Evolutionary conservation across 169 alveolate genomes (phyloP).

Genomic region (Babesia bovis): DNA sequence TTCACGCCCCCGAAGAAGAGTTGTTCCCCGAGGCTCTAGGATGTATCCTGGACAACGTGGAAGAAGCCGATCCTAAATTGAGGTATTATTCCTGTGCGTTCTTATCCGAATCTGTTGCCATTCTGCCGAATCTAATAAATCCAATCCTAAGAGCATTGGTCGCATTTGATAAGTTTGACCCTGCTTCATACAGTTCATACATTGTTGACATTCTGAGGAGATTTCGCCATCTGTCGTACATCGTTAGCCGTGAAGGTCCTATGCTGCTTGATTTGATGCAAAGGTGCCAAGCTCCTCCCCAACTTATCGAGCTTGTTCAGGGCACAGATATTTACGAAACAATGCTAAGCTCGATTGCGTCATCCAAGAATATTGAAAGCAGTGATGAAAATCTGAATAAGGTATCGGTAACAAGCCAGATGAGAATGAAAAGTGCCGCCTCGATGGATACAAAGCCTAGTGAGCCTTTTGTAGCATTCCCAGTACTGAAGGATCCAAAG

Average conservation of each 20-base stretch:
- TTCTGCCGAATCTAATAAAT: slow-evolving; percentile 50
- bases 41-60: slow-evolving; percentile 49
- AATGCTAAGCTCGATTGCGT: neutral
- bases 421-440: neutral
- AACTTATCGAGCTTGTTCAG: slow-evolving; percentile 42
- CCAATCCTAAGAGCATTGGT: slow-evolving; percentile 44
- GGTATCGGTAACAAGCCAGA: neutral
- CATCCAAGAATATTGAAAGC: neutral
- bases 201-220: slow-evolving; percentile 41
- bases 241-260: slow-evolving; percentile 65
- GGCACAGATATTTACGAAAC: slow-evolving; percentile 25
- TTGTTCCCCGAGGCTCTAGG: slow-evolving; percentile 58
- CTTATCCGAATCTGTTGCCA: slow-evolving; percentile 55
- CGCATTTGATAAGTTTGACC: slow-evolving; percentile 30
- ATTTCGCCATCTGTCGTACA: slow-evolving; percentile 60
- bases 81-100: slow-evolving; percentile 58
- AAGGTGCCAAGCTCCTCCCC: slow-evolving; percentile 52
- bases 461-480: slow-evolving; percentile 24
- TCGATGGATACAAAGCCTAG: neutral
- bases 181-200: slow-evolving; percentile 26
- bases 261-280: slow-evolving; percentile 61
- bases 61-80: slow-evolving; percentile 62
- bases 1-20: slow-evolving; percentile 51
- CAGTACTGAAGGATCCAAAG: slow-evolving; percentile 41
- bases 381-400: neutral